These are phyloP conservation scores for Scleroderma bovista DNA, from an alignment of 768 basidiomycete genomes.

Conservation along the genomic window DNA sequence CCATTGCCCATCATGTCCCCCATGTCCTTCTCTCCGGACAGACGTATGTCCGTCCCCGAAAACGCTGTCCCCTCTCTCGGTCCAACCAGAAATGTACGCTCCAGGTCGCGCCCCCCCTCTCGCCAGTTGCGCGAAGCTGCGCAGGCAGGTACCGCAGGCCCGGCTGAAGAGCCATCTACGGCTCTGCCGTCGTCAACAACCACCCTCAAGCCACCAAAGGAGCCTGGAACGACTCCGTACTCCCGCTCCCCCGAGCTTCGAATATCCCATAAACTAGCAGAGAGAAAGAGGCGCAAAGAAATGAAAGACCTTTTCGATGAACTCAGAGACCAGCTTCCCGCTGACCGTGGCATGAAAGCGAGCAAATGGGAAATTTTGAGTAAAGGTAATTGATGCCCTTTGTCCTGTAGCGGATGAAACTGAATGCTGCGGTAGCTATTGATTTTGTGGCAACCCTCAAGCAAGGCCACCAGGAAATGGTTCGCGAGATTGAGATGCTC, in stretches of 20 bases:
- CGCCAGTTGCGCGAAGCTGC: constrained; percentile 46
- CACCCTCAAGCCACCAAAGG: constrained; percentile 37
- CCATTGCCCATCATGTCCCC: constrained; percentile 52
- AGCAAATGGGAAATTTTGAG: constrained; percentile 99
- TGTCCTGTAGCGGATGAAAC: not conserved
- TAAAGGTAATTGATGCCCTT: constrained; percentile 55
- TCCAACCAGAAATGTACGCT: constrained; percentile 51
- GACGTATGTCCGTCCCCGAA: constrained; percentile 75
- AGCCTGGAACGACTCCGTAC: constrained; percentile 69
- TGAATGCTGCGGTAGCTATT: constrained; percentile 50
- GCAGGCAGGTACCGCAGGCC: constrained; percentile 31
- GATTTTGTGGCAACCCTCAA: constrained; percentile 83
- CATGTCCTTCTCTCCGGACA: constrained; percentile 54
- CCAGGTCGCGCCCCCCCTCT: constrained; percentile 68
- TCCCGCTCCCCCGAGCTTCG: constrained; percentile 93
- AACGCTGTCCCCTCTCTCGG: constrained; percentile 40
- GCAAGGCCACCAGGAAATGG: constrained; percentile 69
- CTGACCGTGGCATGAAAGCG: constrained; percentile 90
- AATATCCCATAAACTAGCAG: constrained; percentile 94
- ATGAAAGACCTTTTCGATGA: constrained; percentile 99
- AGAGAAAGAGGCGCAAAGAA: constrained; percentile 94
- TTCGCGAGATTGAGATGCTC: constrained; percentile 71
- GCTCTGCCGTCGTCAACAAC: constrained; percentile 32
- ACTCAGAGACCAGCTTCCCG: constrained; percentile 85
- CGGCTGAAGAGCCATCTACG: constrained; percentile 37